phyloP scores from a whole-genome alignment of 2,329 filamentous ascomycete species.

The Nemania sp. region DNA sequence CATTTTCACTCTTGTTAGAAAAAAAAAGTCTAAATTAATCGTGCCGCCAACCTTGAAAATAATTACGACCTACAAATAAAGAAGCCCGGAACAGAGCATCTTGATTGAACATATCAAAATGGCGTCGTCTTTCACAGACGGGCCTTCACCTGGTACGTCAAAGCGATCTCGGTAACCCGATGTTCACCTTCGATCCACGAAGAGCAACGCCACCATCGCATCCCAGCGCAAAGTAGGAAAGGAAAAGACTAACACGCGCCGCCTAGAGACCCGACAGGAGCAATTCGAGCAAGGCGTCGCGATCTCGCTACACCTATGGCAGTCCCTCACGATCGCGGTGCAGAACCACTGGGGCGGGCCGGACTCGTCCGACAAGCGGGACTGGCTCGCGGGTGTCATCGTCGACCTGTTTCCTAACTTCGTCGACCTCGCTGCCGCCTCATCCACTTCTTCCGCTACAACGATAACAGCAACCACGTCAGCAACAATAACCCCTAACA shows the following conservation, averaged over 20 bases:
- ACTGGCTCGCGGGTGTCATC: constrained; percentile 92
- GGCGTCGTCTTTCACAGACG: constrained; percentile 22
- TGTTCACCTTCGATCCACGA: neutral
- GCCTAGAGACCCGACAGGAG: constrained; percentile 57
- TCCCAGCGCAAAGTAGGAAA: neutral
- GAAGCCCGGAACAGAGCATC: neutral
- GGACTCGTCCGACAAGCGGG: constrained; percentile 81
- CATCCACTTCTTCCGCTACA: neutral
- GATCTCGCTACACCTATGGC: constrained; percentile 84
- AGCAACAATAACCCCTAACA: neutral
- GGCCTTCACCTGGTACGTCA: constrained; percentile 34
- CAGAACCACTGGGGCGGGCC: constrained; percentile 87
- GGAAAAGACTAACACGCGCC: constrained; percentile 8
- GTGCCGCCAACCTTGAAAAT: neutral
- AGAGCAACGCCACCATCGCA: constrained; percentile 21
- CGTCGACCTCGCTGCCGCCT: constrained; percentile 39
- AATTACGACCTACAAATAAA: too few relatives aligned
- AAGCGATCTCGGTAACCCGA: neutral
- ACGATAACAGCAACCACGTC: too few relatives aligned
- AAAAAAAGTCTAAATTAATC: too few relatives aligned
- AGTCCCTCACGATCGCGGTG: constrained; percentile 83
- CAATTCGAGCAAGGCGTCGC: constrained; percentile 87
- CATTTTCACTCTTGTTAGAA: neutral
- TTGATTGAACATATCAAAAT: neutral
- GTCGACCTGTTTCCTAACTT: constrained; percentile 80